Base-by-base conservation (phyloP, 2,329 filamentous ascomycete species). In the Coniochaeta ligniaria region DNA sequence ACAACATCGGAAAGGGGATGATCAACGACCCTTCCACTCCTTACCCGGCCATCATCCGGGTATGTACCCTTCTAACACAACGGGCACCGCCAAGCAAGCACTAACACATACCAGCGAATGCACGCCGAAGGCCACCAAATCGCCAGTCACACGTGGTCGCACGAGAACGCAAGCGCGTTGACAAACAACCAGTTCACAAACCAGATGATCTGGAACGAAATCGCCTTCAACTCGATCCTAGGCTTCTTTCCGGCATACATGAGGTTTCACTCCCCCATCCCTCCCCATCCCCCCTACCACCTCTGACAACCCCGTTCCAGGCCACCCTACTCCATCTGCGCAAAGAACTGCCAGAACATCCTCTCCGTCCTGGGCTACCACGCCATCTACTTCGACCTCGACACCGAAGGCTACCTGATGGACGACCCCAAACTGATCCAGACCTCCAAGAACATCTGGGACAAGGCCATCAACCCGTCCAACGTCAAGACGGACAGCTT, bases 1-100 rank as follows among this genome's bases (percentile, higher is more conserved):
- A 79, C 70, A 84, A 83, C 71, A 74, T 81, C 43, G 77, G 77
- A 65, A 84, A 84, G 70, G 81, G 82, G 41, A 70, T 77, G 65
- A 85, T 85, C 65, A 83, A 85, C 63, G 75, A 80, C 60, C 71
- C 76, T 3, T 75, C 73, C 17, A 73, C 75, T 12, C 72, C 72
- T n/a, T 82, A 77, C 71, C 71, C 75, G n/a, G 71, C 72, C 16
- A 72, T 78, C 47, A 79, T 83, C 66, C 73, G 75, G 71, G 74
- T 68, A 11, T 33, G 28, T 31, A 11, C n/a, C 17, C 26, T 41
- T 8, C 33, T 47, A 6, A 22, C 20, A 9, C 33, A 8, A 9
- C 58, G 20, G 24, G 2, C n/a, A 6, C 6, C 12, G 17, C 9
- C 28, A 57, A 57, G 54, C 14, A 9, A 26, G 31, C n/a, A 60